Base-by-base conservation (phyloP, 2,329 filamentous ascomycete species). In the Alternaria brassicicola region DNA sequence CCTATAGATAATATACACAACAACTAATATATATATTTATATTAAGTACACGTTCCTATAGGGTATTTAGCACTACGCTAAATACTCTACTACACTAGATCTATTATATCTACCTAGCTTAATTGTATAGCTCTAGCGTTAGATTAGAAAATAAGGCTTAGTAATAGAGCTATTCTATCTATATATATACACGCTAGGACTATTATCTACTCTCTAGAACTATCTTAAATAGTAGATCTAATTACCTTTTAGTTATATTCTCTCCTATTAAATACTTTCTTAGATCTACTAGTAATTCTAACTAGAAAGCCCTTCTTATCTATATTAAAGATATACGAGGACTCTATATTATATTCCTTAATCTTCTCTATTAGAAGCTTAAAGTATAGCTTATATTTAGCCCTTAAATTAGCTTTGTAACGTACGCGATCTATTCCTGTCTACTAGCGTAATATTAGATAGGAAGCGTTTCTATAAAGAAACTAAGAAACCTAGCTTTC, bases 251-350 rank as follows among this genome's bases (percentile, higher is more conserved):
- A 26, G 15, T 50, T 21, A 15, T 35, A 59, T 10, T 26, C 3
- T 3, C 31, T n/a, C 45, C 36, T 53, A 19, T 19, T 30, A 26
- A 65, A 67, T 8, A 65, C 23, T 12, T 55, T 25, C 35, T 65
- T 65, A 17, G 10, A 42, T 23, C 41, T 51, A 3, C 17, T 17
- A 10, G 47, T 17, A n/a, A 52, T 35, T 12, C 61, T 39, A 51
- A 54, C 33, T 3, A 51, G n/a, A 17, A 61, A 57, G 42, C 52
- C 52, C 25, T 59, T 62, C 52, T 55, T 31, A 42, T 58, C 61
- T 19, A 61, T 62, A 63, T 62, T 57, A 49, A 59, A 65, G 12
- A 39, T 63, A 19, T 61, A 26, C 12, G n/a, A 8, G 15, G 23
- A 8, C n/a, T 56, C 52, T 21, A 65, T 23, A 3, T 50, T 19